phyloP scores from a whole-genome alignment of 2,329 filamentous ascomycete genomes.

The Monosporascus sp. region DNA sequence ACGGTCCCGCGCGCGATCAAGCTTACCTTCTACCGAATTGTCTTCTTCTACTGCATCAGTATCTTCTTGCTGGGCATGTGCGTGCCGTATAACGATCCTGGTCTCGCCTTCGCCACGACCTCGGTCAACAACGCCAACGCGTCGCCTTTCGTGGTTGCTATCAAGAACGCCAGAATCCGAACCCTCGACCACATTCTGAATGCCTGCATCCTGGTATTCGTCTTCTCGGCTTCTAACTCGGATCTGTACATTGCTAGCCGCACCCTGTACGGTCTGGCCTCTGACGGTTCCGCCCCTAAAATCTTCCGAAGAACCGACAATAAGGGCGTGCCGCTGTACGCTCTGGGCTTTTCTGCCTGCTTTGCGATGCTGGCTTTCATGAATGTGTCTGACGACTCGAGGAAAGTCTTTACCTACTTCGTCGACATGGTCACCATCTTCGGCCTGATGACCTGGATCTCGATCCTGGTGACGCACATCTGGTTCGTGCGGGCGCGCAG shows the following conservation, averaged over 20 bases:
- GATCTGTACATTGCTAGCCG: conserved; percentile 72
- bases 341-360: conserved; percentile 53
- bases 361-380: conserved; percentile 66
- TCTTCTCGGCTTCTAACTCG: conserved; percentile 72
- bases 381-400: conserved; percentile 54
- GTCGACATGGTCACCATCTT: conserved; percentile 65
- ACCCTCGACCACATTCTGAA: conserved; percentile 64
- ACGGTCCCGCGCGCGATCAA: conserved; percentile 74
- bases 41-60: conserved; percentile 72
- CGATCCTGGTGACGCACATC: conserved; percentile 62
- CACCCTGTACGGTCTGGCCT: conserved; percentile 67
- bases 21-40: conserved; percentile 75
- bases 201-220: conserved; percentile 67
- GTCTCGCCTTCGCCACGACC: conserved; percentile 52
- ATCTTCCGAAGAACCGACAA: conserved; percentile 68
- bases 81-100: conserved; percentile 62
- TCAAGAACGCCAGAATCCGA: conserved; percentile 57
- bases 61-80: conserved; percentile 72
- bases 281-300: conserved; percentile 64
- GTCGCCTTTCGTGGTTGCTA: conserved; percentile 72
- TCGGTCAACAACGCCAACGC: conserved; percentile 50
- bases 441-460: conserved; percentile 62
- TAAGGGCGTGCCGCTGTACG: conserved; percentile 64
- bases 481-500: conserved; percentile 57
- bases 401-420: conserved; percentile 57